Evolutionary conservation across 2,329 filamentous ascomycete species (phyloP), one percentile per base, ranked within the genome.

Genomic region (Colletotrichum sp.): DNA sequence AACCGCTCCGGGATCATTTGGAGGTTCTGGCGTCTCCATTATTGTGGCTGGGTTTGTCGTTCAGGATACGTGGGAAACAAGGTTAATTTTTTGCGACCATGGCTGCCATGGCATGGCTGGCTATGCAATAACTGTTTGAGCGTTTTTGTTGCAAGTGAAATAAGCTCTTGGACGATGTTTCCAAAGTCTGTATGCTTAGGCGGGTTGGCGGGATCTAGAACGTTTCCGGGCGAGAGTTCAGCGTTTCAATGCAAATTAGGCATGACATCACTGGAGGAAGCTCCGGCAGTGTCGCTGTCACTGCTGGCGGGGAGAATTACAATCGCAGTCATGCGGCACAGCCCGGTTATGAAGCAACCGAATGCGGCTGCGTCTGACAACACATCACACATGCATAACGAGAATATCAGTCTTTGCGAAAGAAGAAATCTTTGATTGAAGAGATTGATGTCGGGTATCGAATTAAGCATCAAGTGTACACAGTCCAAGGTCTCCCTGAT

Each of bases 401-500:
- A 24, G 8, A 13, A 18, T 6, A 15, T 5, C 6, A 24, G 13
- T 9, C 13, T 24, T 6, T 30, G 38, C 8, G 18, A 28, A 8
- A 63, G 15, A 24, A 26, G 16, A 61, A 16, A 2, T 24, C n/a
- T 24, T 64, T 63, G 32, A 52, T 58, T 73, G 63, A 71, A 75
- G 60, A 75, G 71, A 75, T 76, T 75, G 74, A 75, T 76, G 60
- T 74, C 65, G 74, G 74, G 74, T 76, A 76, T 76, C 74, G 74
- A 76, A 76, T 76, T 75, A 76, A 76, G 71, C 72, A 67, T 71
- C 52, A 58, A 67, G 58, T 69, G 43, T 71, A 71, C 63, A 76
- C 74, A 75, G 71, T 36, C 58, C 57, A 28, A 63, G 12, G 15
- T 67, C 38, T 32, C 38, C 30, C 32, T 63, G n/a, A 36, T 15